Evolutionary conservation across 805 yeast species (phyloP).

Genomic region (Sungouiella thailandica): DNA sequence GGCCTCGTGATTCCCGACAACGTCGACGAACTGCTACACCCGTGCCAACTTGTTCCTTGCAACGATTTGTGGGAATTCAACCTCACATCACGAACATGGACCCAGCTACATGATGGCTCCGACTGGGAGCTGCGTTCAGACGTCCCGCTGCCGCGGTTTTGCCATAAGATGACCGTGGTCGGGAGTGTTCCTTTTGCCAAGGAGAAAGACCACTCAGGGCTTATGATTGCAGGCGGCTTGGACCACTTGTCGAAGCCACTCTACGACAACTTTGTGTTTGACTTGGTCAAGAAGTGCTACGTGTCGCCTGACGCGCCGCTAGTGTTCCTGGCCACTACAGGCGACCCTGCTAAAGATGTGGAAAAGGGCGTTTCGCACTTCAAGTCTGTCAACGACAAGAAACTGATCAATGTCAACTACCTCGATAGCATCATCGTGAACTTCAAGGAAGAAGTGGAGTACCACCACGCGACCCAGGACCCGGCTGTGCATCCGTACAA

Average conservation of each 20-base stretch:
- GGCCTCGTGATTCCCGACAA: conserved; percentile 44
- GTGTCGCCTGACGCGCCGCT: conserved; percentile 17
- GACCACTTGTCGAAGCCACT: conserved; percentile 29
- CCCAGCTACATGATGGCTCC: conserved; percentile 39
- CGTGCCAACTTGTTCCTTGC: conserved; percentile 34
- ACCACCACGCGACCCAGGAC: conserved; percentile 4
- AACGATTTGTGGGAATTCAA: conserved; percentile 72
- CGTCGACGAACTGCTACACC: conserved; percentile 14
- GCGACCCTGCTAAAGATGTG: conserved; percentile 9
- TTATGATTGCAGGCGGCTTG: conserved; percentile 52
- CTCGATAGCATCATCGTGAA: conserved; percentile 30
- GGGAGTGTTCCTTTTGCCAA: conserved; percentile 33
- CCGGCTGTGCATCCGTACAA: background rate
- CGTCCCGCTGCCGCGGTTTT: conserved; percentile 41
- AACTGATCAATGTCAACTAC: conserved; percentile 26
- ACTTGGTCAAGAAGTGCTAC: conserved; percentile 36
- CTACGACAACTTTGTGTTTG: conserved; percentile 38
- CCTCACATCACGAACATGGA: conserved; percentile 50
- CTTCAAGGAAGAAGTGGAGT: conserved; percentile 22
- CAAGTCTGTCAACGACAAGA: conserved; percentile 12
- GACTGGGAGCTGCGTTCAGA: conserved; percentile 15
- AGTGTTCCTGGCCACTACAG: conserved; percentile 7
- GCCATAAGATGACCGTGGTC: conserved; percentile 46
- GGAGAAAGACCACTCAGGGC: conserved; percentile 40
- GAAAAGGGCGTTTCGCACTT: conserved; percentile 10